Conservation (phyloP, 192 early-diverging fungal genomes). For the Geosiphon pyriformis region DNA sequence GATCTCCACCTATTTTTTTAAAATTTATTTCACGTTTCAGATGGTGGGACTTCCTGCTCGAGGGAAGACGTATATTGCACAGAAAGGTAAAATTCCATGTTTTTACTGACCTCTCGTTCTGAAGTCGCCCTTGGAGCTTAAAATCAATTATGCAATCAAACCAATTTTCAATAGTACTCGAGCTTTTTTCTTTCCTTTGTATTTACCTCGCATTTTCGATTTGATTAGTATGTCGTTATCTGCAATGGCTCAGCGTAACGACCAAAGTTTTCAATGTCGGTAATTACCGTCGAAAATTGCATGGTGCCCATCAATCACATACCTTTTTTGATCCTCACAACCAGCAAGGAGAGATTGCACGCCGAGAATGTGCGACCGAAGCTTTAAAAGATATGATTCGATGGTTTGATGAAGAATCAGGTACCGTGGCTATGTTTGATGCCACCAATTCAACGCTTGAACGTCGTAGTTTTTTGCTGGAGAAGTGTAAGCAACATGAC, state of each 20-base stretch:
- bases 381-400: slow-evolving; percentile 89
- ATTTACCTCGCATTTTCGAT: not conserved
- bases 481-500: slow-evolving; percentile 62
- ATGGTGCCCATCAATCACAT: slow-evolving; percentile 75
- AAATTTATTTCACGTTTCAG: slow-evolving; percentile 30
- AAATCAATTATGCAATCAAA: not conserved
- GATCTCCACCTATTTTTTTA: not conserved
- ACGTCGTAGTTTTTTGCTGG: slow-evolving; percentile 67
- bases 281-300: slow-evolving; percentile 89
- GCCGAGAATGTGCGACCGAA: slow-evolving; percentile 72
- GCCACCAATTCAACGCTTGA: slow-evolving; percentile 93
- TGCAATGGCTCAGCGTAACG: slow-evolving; percentile 91
- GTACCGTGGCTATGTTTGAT: slow-evolving; percentile 93
- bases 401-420: slow-evolving; percentile 82
- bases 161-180: not conserved
- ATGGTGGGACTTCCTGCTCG: slow-evolving; percentile 90
- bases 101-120: not conserved
- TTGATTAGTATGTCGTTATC: slow-evolving; percentile 76
- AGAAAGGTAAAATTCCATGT: slow-evolving; percentile 57
- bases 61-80: slow-evolving; percentile 95
- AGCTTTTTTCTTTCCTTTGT: not conserved
- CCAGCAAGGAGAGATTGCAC: slow-evolving; percentile 58
- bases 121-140: not conserved
- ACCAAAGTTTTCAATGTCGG: slow-evolving; percentile 97
- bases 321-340: slow-evolving; percentile 91